Conservation (phyloP, 2,329 filamentous ascomycete species). For the Dichotomopilus funicola region DNA sequence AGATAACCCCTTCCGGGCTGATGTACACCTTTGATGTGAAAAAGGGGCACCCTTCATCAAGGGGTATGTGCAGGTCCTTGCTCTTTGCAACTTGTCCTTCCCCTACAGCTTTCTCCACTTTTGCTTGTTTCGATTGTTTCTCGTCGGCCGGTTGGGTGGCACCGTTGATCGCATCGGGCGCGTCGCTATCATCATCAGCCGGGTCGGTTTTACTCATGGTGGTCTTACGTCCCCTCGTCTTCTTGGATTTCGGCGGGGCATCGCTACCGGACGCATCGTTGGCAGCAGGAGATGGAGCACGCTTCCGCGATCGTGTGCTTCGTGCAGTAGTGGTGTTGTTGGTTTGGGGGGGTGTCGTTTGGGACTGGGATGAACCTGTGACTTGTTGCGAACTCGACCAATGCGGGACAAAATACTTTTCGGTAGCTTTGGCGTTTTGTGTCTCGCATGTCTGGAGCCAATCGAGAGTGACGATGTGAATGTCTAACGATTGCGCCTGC, state of each 20-base stretch:
- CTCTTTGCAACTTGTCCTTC: constrained; percentile 36
- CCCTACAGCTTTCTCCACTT: constrained; percentile 28
- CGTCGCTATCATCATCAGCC: constrained; percentile 22
- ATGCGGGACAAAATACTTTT: constrained; percentile 21
- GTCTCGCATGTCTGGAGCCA: constrained; percentile 57
- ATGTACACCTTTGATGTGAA: constrained; percentile 53
- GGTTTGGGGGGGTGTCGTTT: constrained; percentile 9
- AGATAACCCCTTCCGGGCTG: constrained; percentile 59
- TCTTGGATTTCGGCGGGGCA: constrained; percentile 27
- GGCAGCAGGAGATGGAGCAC: constrained; percentile 23
- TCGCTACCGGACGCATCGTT: constrained; percentile 14
- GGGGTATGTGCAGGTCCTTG: constrained; percentile 40
- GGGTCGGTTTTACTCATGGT: constrained; percentile 23
- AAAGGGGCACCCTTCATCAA: constrained; percentile 42
- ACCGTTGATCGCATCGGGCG: constrained; percentile 31
- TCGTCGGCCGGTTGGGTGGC: constrained; percentile 22
- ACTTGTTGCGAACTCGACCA: constrained; percentile 1
- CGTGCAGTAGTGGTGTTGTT: constrained; percentile 16
- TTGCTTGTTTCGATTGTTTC: constrained; percentile 17
- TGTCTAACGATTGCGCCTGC: constrained; percentile 38
- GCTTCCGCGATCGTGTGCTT: constrained; percentile 23
- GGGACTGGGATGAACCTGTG: neutral
- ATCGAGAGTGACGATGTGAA: constrained; percentile 51
- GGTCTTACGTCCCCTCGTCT: constrained; percentile 23
- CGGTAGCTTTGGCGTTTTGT: constrained; percentile 33